Evolutionary conservation across 768 basidiomycete genomes (phyloP).

Genomic region (Lactarius hengduanensis): DNA sequence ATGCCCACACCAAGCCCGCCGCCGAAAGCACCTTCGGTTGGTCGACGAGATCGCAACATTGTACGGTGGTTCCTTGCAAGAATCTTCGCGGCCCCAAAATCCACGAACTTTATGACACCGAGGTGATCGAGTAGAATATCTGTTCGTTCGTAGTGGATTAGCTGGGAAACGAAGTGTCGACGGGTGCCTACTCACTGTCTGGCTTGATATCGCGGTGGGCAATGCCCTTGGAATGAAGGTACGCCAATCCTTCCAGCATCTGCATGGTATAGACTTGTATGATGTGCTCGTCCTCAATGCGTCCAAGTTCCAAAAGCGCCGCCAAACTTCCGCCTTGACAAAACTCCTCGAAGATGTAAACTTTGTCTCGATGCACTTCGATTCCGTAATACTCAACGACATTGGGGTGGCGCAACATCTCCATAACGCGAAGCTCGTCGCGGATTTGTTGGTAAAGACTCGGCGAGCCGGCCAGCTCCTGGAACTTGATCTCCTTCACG

Average conservation of each 20-base stretch:
- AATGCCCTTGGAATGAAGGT: conserved; percentile 89
- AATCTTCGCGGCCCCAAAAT: conserved; percentile 97
- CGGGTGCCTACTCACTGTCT: conserved; percentile 70
- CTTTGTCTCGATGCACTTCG: conserved; percentile 97
- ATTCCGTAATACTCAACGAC: conserved; percentile 99
- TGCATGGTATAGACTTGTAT: conserved; percentile 96
- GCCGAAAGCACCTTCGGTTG: conserved; percentile 41
- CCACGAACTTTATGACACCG: conserved; percentile 94
- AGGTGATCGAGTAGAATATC: conserved; percentile 90
- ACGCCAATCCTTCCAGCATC: conserved; percentile 91
- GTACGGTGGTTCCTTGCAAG: conserved; percentile 87
- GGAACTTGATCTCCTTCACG: conserved; percentile 98
- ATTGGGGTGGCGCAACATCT: conserved; percentile 95
- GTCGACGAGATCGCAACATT: conserved; percentile 66
- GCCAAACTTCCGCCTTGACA: conserved; percentile 95
- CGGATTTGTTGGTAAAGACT: conserved; percentile 89
- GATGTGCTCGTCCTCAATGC: conserved; percentile 96
- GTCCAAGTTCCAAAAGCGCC: conserved; percentile 83
- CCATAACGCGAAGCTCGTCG: conserved; percentile 97
- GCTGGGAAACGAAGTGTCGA: not conserved
- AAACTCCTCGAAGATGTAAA: conserved; percentile 98
- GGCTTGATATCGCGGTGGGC: conserved; percentile 98
- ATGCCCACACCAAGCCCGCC: conserved; percentile 41
- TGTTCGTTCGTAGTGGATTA: conserved; percentile 35
- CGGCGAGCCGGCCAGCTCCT: conserved; percentile 85